Evolutionary conservation across 2,329 filamentous ascomycete species (phyloP), one percentile per base, ranked within the genome.

Genomic region (Hymenotorrendiella dingleyae): DNA sequence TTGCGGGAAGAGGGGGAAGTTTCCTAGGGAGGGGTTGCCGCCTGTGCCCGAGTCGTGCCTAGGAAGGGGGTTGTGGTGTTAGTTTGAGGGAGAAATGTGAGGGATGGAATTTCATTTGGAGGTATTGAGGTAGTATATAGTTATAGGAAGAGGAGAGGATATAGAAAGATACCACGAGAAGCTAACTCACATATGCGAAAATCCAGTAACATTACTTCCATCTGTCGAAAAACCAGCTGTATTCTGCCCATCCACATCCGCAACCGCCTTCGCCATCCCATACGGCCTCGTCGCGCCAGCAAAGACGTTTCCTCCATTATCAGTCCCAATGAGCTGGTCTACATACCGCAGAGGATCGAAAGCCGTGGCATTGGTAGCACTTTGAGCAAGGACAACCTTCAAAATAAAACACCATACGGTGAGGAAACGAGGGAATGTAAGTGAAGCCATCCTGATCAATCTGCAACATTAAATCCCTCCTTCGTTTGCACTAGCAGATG

Each of bases 1-100:
- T 49, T 84, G 82, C 0, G 82, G 72, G 49, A 88, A 87, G 1
- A 88, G 66, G 1, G 84, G 78, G 45, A 88, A 88, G 54, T 86
- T 86, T 12, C 84, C 84, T 6, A 87, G 64, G 2, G 80, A 86
- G 0, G 82, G 77, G 1, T 64, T 52, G 1, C 68, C 68, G 1
- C 68, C 68, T 0, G 68, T 71, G 14, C 69, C 69, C 27, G 62
- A 65, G 50, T 72, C 69, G 50, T 71, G 69, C n/a, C n/a, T n/a
- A n/a, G n/a, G n/a, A n/a, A n/a, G n/a, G n/a, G n/a, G n/a, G n/a
- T n/a, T n/a, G n/a, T n/a, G n/a, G n/a, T n/a, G n/a, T n/a, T n/a
- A n/a, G n/a, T n/a, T n/a, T n/a, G n/a, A n/a, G n/a, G n/a, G n/a
- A n/a, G n/a, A n/a, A n/a, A n/a, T n/a, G n/a, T n/a, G n/a, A n/a